Evolutionary conservation across 768 basidiomycete genomes (phyloP).

Genomic region (Boletus reticuloceps): DNA sequence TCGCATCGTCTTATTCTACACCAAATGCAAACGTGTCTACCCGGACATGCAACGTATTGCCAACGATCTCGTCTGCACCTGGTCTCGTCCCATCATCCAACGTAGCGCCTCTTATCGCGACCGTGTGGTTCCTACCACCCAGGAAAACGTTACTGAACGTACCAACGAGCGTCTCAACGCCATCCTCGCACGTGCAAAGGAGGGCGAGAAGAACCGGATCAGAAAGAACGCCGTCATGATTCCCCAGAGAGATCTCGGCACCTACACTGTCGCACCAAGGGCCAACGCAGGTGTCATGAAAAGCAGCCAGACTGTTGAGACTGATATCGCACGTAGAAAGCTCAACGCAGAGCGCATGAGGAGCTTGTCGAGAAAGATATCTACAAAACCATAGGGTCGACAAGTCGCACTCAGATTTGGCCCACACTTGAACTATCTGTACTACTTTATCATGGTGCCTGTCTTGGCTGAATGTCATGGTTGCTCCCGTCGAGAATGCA

Average conservation of each 20-base stretch:
- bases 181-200: conserved; percentile 66
- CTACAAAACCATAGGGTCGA: conserved; percentile 24
- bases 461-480: neutral
- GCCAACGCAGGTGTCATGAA: conserved; percentile 50
- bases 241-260: conserved; percentile 71
- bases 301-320: conserved; percentile 61
- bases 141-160: conserved; percentile 37
- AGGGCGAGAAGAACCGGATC: conserved; percentile 64
- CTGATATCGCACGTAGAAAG: conserved; percentile 69
- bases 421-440: neutral
- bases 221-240: conserved; percentile 83
- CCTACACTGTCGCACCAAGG: conserved; percentile 77
- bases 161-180: conserved; percentile 58
- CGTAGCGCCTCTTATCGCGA: conserved; percentile 81
- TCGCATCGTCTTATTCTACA: conserved; percentile 91
- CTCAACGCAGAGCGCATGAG: conserved; percentile 73
- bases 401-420: neutral
- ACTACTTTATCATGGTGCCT: neutral
- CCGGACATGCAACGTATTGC: conserved; percentile 80
- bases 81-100: conserved; percentile 92
- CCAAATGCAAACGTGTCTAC: conserved; percentile 88
- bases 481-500: neutral
- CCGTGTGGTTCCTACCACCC: conserved; percentile 60
- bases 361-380: conserved; percentile 52
- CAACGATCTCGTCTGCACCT: conserved; percentile 75